Evolutionary conservation across 495 filamentous ascomycete species (phyloP).

Genomic region (Podospora pseudocomata): DNA sequence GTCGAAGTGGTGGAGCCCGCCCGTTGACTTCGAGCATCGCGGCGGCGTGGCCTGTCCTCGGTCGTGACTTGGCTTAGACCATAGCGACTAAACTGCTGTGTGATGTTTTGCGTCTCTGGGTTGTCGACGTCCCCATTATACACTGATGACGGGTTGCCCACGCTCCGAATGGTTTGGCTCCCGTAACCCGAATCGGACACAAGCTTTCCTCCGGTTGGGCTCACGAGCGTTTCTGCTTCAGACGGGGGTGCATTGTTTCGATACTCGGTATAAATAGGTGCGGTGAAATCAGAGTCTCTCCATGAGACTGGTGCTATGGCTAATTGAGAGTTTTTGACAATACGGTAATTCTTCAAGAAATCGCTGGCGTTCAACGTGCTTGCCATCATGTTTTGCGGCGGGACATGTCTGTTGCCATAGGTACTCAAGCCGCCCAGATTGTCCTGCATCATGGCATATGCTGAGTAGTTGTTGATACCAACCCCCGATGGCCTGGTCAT

Average conservation of each 20-base stretch:
- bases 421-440: background rate
- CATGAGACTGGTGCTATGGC: background rate
- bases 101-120: constrained; percentile 39
- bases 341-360: background rate
- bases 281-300: background rate
- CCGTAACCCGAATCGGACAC: constrained; percentile 64
- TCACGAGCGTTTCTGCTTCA: constrained; percentile 52
- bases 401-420: background rate
- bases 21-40: constrained; percentile 11
- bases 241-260: constrained; percentile 40
- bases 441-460: background rate
- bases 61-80: constrained; percentile 12
- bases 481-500: background rate
- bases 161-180: constrained; percentile 40
- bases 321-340: background rate
- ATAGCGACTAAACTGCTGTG: constrained; percentile 27
- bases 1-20: constrained; percentile 16
- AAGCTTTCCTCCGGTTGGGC: constrained; percentile 38
- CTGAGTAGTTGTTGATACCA: background rate
- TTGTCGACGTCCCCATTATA: constrained; percentile 40
- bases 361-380: background rate
- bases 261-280: constrained; percentile 11
- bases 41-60: constrained; percentile 4
- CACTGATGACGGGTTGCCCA: constrained; percentile 42
- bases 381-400: background rate